Base-by-base conservation (phyloP, 2,329 filamentous ascomycete genomes). In the Sarocladium brachiariae region DNA sequence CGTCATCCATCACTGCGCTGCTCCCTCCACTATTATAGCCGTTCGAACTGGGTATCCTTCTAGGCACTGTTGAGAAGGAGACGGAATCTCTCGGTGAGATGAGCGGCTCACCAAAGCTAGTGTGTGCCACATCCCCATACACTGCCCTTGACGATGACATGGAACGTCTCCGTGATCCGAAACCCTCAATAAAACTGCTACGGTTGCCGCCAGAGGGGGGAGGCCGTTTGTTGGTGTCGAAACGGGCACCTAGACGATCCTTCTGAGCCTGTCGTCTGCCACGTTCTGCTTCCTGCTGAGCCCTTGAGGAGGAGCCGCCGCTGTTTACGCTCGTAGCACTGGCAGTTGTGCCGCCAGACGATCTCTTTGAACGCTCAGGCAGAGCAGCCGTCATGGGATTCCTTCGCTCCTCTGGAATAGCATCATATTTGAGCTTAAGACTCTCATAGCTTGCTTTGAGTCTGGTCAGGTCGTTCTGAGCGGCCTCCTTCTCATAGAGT, bases 191-290 rank as follows among this genome's bases (percentile, higher is more conserved):
- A 59, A 63, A 68, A 62, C 64, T 67, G 51, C 60, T 55, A 38
- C 62, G 62, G 4, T 51, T 45, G 54, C 37, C 64, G 65, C 16
- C 27, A 5, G 24, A 9, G 6, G 16, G 43, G 11, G 24, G 43
- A 7, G 43, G 43, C 18, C 39, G 59, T 59, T 50, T 68, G 63
- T 39, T 52, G 47, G 49, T 57, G 27, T 68, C 68, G 53, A 70
- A 70, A 24, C 68, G 65, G 50, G 60, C 60, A 25, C 63, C 64
- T 49, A 70, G 61, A 14, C 68, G 67, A 43, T 66, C 65, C 56
- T 66, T 67, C 49, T 65, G 63, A 25, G 58, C 61, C 51, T 61
- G 60, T 3, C 43, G 25, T 6, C 43, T 21, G n/a, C 24, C 43
- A 14, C 43, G 24, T 4, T 47, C 43, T 7, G 27, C 8, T 14